Conservation (phyloP, 2,329 filamentous ascomycete genomes). For the Raffaelea deltoideospora region DNA sequence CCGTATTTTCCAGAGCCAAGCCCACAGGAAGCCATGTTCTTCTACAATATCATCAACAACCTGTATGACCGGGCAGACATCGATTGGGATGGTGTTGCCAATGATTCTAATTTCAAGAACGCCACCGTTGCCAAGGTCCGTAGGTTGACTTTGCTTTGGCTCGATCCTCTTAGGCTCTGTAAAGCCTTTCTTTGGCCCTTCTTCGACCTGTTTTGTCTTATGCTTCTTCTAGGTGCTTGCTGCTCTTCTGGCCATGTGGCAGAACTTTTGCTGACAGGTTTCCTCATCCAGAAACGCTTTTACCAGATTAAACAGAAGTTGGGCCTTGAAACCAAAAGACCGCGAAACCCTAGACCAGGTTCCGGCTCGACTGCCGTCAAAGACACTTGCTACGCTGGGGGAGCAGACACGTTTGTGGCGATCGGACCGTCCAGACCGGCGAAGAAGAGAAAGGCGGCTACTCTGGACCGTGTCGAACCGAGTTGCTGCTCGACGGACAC, state of each 20-base stretch:
- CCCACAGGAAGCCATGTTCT: slow-evolving; percentile 25
- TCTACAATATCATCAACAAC: slow-evolving; percentile 28
- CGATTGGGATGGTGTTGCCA: slow-evolving; percentile 32
- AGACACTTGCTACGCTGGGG: too few relatives aligned
- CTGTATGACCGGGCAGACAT: slow-evolving; percentile 26
- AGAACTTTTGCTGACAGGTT: too few relatives aligned
- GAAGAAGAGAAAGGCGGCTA: too few relatives aligned
- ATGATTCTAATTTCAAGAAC: slow-evolving; percentile 27
- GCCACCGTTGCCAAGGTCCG: slow-evolving; percentile 28
- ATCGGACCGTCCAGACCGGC: too few relatives aligned
- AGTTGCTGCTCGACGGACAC: too few relatives aligned
- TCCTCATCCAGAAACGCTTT: slow-evolving; percentile 19
- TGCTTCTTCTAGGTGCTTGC: neutral
- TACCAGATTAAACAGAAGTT: slow-evolving; percentile 34
- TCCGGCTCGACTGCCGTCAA: too few relatives aligned
- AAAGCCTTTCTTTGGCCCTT: neutral
- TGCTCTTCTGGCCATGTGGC: too few relatives aligned
- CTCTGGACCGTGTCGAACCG: too few relatives aligned
- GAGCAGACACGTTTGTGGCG: too few relatives aligned
- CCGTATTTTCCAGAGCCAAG: slow-evolving; percentile 21
- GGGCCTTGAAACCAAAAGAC: slow-evolving; percentile 18
- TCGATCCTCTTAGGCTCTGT: neutral
- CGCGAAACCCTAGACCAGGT: too few relatives aligned
- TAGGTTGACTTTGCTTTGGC: neutral
- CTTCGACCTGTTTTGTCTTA: neutral